Conservation (phyloP, 2,329 filamentous ascomycete species). For the Aphanoascus verrucosus region DNA sequence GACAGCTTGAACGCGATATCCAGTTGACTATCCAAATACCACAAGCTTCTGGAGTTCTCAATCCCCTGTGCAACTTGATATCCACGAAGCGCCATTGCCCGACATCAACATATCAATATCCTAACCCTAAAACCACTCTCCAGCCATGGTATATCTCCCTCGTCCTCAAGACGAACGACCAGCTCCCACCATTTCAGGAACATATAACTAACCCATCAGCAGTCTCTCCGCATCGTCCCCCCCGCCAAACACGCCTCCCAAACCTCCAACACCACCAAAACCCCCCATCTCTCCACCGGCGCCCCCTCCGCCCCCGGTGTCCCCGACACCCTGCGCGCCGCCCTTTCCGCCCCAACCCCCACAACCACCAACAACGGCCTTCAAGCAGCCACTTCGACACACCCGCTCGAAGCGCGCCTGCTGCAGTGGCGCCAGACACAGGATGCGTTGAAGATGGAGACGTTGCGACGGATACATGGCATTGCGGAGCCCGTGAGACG, state of each 20-base stretch:
- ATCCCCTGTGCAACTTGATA: neutral
- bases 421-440: conserved; percentile 84
- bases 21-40: neutral
- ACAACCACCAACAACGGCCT: conserved; percentile 34
- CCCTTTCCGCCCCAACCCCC: conserved; percentile 55
- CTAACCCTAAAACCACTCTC: neutral
- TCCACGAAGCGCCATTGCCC: neutral
- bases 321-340: conserved; percentile 83
- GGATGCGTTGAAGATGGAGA: conserved; percentile 76
- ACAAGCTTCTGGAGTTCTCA: neutral
- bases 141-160: conserved; percentile 11
- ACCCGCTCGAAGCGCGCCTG: conserved; percentile 87
- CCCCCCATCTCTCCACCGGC: conserved; percentile 46
- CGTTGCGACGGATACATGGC: conserved; percentile 75
- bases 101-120: neutral
- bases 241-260: conserved; percentile 53
- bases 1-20: too few species aligned
- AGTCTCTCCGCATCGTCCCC: conserved; percentile 88
- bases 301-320: conserved; percentile 88
- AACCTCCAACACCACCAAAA: conserved; percentile 54
- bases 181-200: neutral
- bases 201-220: conserved; percentile 14
- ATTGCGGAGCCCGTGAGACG: conserved; percentile 85
- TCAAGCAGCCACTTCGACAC: conserved; percentile 45
- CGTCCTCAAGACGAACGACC: neutral